phyloP scores from a whole-genome alignment of 2,329 filamentous ascomycete species.

The Emmonsiellopsis sp. region DNA sequence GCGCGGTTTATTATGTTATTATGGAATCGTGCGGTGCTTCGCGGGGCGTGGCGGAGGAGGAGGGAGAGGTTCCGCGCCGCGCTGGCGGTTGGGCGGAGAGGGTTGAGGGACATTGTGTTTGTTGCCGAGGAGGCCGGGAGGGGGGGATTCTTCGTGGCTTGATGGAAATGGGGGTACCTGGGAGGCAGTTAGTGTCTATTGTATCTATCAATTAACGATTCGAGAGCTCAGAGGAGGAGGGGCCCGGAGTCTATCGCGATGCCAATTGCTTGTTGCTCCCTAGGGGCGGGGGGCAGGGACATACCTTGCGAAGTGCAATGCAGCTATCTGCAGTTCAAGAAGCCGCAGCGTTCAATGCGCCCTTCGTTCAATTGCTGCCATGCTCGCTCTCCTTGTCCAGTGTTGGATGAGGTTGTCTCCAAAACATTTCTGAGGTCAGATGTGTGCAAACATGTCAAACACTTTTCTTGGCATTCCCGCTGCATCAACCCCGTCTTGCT shows the following conservation, averaged over 20 bases:
- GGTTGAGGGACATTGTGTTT: slow-evolving; percentile 2
- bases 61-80: slow-evolving; percentile 7
- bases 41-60: slow-evolving; percentile 7
- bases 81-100: neutral
- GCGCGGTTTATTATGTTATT: slow-evolving; percentile 1
- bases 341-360: neutral
- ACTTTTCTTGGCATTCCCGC: neutral
- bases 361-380: neutral
- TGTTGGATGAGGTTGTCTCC: neutral
- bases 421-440: neutral
- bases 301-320: neutral
- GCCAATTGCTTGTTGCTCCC: neutral
- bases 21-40: slow-evolving; percentile 5
- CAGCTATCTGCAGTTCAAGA: neutral
- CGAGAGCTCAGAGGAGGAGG: neutral
- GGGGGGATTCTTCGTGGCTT: neutral
- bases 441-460: slow-evolving; percentile 2
- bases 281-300: too few species aligned
- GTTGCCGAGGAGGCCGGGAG: too few species aligned
- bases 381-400: neutral
- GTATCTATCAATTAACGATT: neutral
- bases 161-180: neutral
- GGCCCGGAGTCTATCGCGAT: neutral
- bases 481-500: too few species aligned
- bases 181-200: neutral